phyloP scores from a whole-genome alignment of 225 moss, liverwort and hornwort species.

The Polytrichum formosum region DNA sequence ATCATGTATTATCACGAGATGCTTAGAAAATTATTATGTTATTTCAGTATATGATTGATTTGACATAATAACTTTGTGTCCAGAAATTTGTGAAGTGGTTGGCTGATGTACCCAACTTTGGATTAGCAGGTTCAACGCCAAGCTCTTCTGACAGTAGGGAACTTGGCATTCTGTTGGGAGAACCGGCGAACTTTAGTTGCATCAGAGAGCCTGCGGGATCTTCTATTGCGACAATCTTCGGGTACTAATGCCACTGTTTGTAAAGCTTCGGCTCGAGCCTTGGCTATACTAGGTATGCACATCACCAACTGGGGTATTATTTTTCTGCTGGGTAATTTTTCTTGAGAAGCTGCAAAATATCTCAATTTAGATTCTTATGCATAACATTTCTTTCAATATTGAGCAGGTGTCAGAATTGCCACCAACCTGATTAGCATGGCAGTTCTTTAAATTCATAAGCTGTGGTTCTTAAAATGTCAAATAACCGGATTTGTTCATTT shows the following conservation, averaged over 20 bases:
- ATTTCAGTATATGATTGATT: too few species aligned
- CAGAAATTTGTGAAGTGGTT: not conserved
- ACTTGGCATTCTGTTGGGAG: constrained; percentile 95
- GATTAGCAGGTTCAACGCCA: constrained; percentile 88
- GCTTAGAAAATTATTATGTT: too few species aligned
- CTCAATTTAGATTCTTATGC: too few species aligned
- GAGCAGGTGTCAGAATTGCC: too few species aligned
- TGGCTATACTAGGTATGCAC: constrained; percentile 87
- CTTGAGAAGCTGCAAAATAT: not conserved
- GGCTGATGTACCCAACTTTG: constrained; percentile 5
- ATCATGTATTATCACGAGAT: too few species aligned
- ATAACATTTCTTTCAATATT: too few species aligned
- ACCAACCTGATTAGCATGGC: too few species aligned
- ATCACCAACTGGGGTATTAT: constrained; percentile 6
- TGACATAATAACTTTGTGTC: not conserved
- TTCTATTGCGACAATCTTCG: constrained; percentile 85
- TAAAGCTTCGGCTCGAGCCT: constrained; percentile 95
- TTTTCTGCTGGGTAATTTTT: not conserved
- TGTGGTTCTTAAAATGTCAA: too few species aligned
- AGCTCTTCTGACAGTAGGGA: constrained; percentile 86
- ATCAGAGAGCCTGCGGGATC: constrained; percentile 92
- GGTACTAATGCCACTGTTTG: constrained; percentile 71
- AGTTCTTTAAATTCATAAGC: too few species aligned
- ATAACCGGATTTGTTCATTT: too few species aligned
- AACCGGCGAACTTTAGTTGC: constrained; percentile 88